Evolutionary conservation across 192 early-diverging fungal species (phyloP), one percentile per base, ranked within the genome.

Genomic region (Coemansia sp.): DNA sequence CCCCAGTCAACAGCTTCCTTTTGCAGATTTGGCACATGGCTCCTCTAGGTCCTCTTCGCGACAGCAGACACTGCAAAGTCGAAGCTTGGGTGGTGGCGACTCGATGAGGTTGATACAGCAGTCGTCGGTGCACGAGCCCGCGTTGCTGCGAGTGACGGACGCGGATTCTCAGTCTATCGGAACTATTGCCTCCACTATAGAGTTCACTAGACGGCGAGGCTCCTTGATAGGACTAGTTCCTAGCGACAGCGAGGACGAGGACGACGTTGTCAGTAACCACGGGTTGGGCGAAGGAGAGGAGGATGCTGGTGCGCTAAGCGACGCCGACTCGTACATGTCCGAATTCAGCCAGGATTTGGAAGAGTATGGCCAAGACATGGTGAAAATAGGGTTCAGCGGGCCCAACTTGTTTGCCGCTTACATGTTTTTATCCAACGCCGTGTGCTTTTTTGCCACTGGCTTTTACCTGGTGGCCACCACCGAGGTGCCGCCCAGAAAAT

Each of bases 331-430:
- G 21, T 79, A 79, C 26, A 67, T 72, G 15, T 72, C 76, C 11
- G 70, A 72, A 42, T 79, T 79, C 22, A 79, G 76, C 60, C 76
- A 79, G 37, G 76, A 79, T 8, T 59, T 79, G 39, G 66, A 38
- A 3, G 62, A 61, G 18, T 79, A 72, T 32, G 70, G 70, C 1
- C 26, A 41, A 18, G 76, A 66, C 19, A 35, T 58, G 0, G 32
- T 66, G 11, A 36, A 58, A 0, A 35, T 58, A 3, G 76, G 76
- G 10, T 63, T 72, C 21, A 50, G 33, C 26, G 70, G 70, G 7
- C 76, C 76, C 5, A 61, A 72, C 17, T 35, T 56, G 24, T 39
- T 59, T 21, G 65, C 66, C 12, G 68, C 66, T 2, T 79, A 79
- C 17, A 0, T 79, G 8, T 72, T 72, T 48, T 34, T 66, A 0